phyloP scores from a whole-genome alignment of 805 yeast genomes.

The Myxozyma mucilagina region DNA sequence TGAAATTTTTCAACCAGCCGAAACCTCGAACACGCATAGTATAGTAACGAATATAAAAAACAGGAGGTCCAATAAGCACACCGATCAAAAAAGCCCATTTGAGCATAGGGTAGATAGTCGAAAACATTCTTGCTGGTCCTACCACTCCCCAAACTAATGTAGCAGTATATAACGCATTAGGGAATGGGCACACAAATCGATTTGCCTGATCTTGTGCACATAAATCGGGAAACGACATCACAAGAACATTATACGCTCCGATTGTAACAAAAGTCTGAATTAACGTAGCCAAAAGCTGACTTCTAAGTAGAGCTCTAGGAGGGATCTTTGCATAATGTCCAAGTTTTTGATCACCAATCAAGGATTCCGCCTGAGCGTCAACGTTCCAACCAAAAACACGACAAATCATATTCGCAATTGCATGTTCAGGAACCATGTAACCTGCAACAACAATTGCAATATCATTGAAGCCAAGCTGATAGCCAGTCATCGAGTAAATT shows the following conservation, averaged over 20 bases:
- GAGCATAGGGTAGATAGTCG: slow-evolving; percentile 25
- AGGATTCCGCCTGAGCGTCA: slow-evolving; percentile 55
- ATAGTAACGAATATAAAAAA: slow-evolving; percentile 6
- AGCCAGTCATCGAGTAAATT: slow-evolving; percentile 63
- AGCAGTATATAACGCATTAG: slow-evolving; percentile 49
- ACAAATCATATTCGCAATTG: slow-evolving; percentile 51
- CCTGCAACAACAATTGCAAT: slow-evolving; percentile 65
- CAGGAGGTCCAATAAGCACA: slow-evolving; percentile 18
- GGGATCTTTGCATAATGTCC: slow-evolving; percentile 67
- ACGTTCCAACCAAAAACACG: slow-evolving; percentile 60
- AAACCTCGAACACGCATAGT: slow-evolving; percentile 4
- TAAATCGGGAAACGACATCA: slow-evolving; percentile 33
- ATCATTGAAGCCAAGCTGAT: slow-evolving; percentile 59
- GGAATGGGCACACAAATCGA: slow-evolving; percentile 48
- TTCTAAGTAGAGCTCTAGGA: slow-evolving; percentile 58
- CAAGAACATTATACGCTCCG: slow-evolving; percentile 50
- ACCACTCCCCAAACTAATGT: slow-evolving; percentile 59
- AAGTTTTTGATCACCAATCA: slow-evolving; percentile 57
- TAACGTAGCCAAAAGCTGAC: slow-evolving; percentile 49
- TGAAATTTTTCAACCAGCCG: slow-evolving; percentile 15
- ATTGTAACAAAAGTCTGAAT: slow-evolving; percentile 50
- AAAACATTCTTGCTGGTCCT: slow-evolving; percentile 54
- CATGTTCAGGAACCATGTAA: slow-evolving; percentile 56
- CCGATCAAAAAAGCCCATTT: slow-evolving; percentile 32
- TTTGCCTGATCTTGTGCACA: slow-evolving; percentile 44